Conservation (phyloP, 352 stramenopile genomes). For the Elongisporangium prolatum region DNA sequence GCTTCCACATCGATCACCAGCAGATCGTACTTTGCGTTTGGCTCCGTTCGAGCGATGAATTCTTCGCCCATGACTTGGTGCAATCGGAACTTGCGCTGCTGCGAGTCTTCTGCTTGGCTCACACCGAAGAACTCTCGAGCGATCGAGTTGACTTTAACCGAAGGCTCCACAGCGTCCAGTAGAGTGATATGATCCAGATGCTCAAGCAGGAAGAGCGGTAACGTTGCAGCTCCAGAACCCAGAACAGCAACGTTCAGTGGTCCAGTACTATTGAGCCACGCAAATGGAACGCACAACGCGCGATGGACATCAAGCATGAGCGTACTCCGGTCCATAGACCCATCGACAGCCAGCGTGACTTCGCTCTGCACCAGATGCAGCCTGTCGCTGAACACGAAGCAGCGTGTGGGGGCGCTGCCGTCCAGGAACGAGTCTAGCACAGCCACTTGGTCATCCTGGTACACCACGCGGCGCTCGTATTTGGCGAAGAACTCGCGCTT, state of each 20-base stretch:
- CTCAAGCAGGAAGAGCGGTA: constrained; percentile 53
- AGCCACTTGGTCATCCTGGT: constrained; percentile 42
- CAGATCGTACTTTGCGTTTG: constrained; percentile 24
- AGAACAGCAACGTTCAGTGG: constrained; percentile 32
- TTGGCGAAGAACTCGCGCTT: constrained; percentile 53
- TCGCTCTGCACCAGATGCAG: constrained; percentile 74
- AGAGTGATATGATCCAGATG: constrained; percentile 20
- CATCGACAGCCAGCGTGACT: constrained; percentile 25
- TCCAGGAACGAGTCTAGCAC: constrained; percentile 62
- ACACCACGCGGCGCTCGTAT: constrained; percentile 47
- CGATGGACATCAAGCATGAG: constrained; percentile 68
- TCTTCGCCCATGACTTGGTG: constrained; percentile 39
- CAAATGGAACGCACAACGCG: constrained; percentile 43
- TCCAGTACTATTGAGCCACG: constrained; percentile 12
- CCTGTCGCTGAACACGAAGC: constrained; percentile 71
- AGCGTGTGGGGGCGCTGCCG: constrained; percentile 27
- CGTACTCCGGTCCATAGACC: constrained; percentile 27
- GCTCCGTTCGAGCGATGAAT: constrained; percentile 23
- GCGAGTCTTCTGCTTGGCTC: constrained; percentile 10
- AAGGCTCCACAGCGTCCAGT: constrained; percentile 64
- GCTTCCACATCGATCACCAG: constrained; percentile 66
- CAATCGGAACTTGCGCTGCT: constrained; percentile 21
- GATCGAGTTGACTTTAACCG: constrained; percentile 32
- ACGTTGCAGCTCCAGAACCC: constrained; percentile 47
- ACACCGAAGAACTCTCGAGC: constrained; percentile 45